Base-by-base conservation (phyloP, 1,284 basidiomycete species). In the Ustilago sp. region DNA sequence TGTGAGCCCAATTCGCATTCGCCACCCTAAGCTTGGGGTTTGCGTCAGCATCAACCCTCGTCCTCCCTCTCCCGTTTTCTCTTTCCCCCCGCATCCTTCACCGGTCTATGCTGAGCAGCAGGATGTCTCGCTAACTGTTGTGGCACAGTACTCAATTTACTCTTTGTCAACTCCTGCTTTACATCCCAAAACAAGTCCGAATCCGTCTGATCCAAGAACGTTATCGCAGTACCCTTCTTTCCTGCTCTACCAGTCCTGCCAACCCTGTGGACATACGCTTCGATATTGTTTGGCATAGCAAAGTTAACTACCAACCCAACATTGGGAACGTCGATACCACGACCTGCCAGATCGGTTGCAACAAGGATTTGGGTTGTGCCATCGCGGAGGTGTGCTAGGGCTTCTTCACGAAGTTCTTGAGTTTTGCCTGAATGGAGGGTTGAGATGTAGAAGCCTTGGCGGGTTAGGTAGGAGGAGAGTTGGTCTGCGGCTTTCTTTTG, bases 401-500 rank as follows among this genome's bases (percentile, higher is more conserved):
- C 91, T 1, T 93, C 94, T 87, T 99, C 96, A 86, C 96, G 92
- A 86, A 98, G 94, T 81, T 95, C 93, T 87, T 99, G 96, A 74
- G 93, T 95, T 88, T 99, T 98, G 68, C 95, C 96, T 5, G 95
- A 97, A 86, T 99, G 97, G 76, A 99, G 86, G 0, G 94, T 95
- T 9, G 94, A 91, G 0, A 93, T 92, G 72, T 89, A 92, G 92
- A 93, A 95, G 1, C 93, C 93, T 43, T 91, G 92, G 63, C 94
- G 92, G 59, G 91, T 91, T 8, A 99, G 88, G 83, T 97, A 95
- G 86, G 94, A 94, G 45, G 94, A 92, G 28, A 99, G 93, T 91
- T 94, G 92, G 84, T 99, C 96, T 52, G 95, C 96, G 7, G 94
- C 95, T 89, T 96, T 96, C 89, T 98, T 99, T 87, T 98, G 95